Base-by-base conservation (phyloP, 2,329 filamentous ascomycete species). In the Pseudocercospora fuligena region DNA sequence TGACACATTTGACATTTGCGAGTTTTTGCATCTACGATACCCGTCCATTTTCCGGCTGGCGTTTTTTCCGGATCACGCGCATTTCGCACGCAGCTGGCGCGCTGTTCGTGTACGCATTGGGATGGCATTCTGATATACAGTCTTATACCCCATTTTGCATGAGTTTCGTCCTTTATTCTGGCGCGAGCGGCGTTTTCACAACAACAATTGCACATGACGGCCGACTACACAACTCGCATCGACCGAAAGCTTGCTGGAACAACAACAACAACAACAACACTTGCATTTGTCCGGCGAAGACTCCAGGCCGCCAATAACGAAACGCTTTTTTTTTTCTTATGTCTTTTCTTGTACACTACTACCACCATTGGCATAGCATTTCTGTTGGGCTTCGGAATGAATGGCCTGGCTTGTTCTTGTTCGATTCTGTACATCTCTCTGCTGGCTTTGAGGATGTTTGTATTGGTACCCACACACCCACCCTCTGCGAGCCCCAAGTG, bases 141-240 rank as follows among this genome's bases (percentile, higher is more conserved):
- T 66, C 64, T 63, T 59, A 66, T 66, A 66, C 64, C 64, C 60
- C 64, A 46, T 51, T 61, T 60, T 58, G 64, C 64, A 60, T 60
- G 21, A 27, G 36, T 60, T 8, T 43, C 21, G 49, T n/a, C 19
- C 14, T 53, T 60, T 36, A n/a, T 4, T 51, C 29, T 65, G 54
- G 62, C 62, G 54, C 58, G 27, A 11, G 54, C 58, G 27, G 5
- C 8, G 53, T 33, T 40, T 56, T 40, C 11, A 29, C 33, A 36
- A 19, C 11, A 40, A 40, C 27, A 56, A 56, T 43, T 59, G 56
- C 56, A 59, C 36, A 59, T 59, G 14, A 43, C 61, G 49, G 47
- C 46, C 58, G 14, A 61, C 60, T 51, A 61, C 36, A 31, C 23
- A 56, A 31, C 51, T 27, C 27, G 51, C 51, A 31, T 56, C 51